These are phyloP conservation scores for Eragrostis curvula DNA, from an alignment of 176 grass and related monocot genomes.

Conservation along the genomic window DNA sequence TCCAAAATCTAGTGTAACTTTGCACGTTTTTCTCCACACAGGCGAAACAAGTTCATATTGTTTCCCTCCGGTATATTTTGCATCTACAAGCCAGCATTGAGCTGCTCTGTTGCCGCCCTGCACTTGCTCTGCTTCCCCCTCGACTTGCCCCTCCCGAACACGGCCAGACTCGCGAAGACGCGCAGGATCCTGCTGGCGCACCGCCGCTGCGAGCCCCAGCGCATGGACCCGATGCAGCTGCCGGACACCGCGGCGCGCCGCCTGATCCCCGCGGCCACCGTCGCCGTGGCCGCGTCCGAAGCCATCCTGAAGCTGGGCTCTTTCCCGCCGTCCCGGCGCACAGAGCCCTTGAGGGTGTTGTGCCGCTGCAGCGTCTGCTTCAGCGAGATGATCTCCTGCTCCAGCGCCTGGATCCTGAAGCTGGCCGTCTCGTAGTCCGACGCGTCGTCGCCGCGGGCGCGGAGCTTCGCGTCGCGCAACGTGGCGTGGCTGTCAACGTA, in stretches of 20 bases:
- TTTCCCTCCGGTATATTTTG: background rate
- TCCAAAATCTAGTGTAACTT: background rate
- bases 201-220: conserved; percentile 77
- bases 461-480: conserved; percentile 40
- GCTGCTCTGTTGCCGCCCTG: conserved; percentile 37
- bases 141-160: conserved; percentile 71
- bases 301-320: conserved; percentile 56
- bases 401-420: conserved; percentile 84
- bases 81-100: conserved; percentile 38
- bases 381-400: conserved; percentile 78
- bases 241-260: conserved; percentile 53
- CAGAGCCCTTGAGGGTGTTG: conserved; percentile 47
- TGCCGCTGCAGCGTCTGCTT: conserved; percentile 75
- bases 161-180: conserved; percentile 73
- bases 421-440: conserved; percentile 76
- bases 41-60: background rate
- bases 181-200: conserved; percentile 72
- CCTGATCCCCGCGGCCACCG: conserved; percentile 8
- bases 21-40: conserved; percentile 17
- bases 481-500: conserved; percentile 30
- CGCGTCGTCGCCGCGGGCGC: conserved; percentile 31
- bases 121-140: conserved; percentile 58
- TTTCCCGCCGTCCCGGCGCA: conserved; percentile 23
- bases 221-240: conserved; percentile 80
- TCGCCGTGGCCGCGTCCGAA: background rate